Percentiles rank a stretch among this genome's conserved stretches.
Evolutionary conservation across 2,329 filamentous ascomycete genomes (phyloP).

Genomic region (Catunica adiposa): DNA sequence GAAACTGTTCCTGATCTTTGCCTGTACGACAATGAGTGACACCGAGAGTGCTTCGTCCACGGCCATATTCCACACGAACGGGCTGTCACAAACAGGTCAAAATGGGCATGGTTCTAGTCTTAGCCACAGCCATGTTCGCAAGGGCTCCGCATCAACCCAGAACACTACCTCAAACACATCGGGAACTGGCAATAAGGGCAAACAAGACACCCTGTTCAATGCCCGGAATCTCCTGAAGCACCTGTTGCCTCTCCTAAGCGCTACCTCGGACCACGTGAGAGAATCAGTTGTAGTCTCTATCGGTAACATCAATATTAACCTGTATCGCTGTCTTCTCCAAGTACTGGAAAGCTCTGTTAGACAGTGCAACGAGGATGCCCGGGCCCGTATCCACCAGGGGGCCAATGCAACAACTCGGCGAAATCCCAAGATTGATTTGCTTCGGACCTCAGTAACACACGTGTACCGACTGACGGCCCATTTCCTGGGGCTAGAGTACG

Average conservation of each 20-base stretch:
- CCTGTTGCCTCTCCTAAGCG: slow-evolving; percentile 72
- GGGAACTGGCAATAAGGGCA: neutral
- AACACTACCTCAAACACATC: slow-evolving; percentile 25
- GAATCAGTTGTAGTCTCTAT: slow-evolving; percentile 83
- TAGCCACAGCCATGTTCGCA: slow-evolving; percentile 55
- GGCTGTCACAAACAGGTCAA: neutral
- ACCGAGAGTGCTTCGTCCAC: slow-evolving; percentile 45
- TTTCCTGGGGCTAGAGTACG: slow-evolving; percentile 55
- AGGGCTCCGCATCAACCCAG: slow-evolving; percentile 52
- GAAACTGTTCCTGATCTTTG: slow-evolving; percentile 95
- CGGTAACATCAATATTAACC: slow-evolving; percentile 85
- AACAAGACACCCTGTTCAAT: slow-evolving; percentile 62
- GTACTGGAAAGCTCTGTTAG: slow-evolving; percentile 75
- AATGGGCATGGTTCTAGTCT: neutral
- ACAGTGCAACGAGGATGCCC: slow-evolving; percentile 76
- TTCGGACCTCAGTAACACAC: slow-evolving; percentile 88
- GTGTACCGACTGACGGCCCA: slow-evolving; percentile 89
- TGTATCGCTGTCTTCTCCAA: slow-evolving; percentile 81
- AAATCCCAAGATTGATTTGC: slow-evolving; percentile 67
- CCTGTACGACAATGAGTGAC: slow-evolving; percentile 85
- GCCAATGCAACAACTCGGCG: slow-evolving; percentile 67
- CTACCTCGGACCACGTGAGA: slow-evolving; percentile 62
- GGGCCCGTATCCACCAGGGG: slow-evolving; percentile 70
- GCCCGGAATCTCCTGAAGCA: slow-evolving; percentile 81
- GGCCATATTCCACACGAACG: slow-evolving; percentile 6